Evolutionary conservation across 2,329 filamentous ascomycete species (phyloP), one percentile per base, ranked within the genome.

Genomic region (Colletotrichum cordylinicola): DNA sequence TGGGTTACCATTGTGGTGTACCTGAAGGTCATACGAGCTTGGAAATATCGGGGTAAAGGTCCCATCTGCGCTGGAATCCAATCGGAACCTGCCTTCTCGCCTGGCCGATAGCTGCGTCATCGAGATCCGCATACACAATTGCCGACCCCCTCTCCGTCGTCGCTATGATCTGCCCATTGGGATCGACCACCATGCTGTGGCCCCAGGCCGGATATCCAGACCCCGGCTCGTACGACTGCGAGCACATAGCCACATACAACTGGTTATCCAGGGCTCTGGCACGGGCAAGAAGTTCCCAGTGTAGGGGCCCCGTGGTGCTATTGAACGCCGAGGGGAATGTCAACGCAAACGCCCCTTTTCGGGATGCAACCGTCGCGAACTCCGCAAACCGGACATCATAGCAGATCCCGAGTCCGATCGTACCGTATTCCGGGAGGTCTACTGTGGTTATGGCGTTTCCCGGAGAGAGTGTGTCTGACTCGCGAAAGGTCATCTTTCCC

Each of bases 301-400:
- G 97, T 83, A 98, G 85, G 7, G 94, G 93, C 0, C 97, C 97
- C 0, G 97, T 99, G 0, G 96, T 98, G 75, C 94, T 89, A 85
- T 98, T 99, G 89, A 99, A 99, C 1, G 97, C 97, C n/a, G 96
- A 97, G 0, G 97, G 97, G 84, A 98, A 98, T 16, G 98, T 83
- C 70, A 98, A 91, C 58, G 95, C 89, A 84, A 98, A 99, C 71
- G 92, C 94, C 21, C 94, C 96, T 79, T 93, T 92, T 35, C 97
- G 90, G n/a, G 96, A 95, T 0, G 96, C 96, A 72, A 98, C 93
- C 82, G 92, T 97, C 2, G 95, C 96, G 10, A 98, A 89, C 86
- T 98, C 97, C 0, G 97, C 96, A 87, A 99, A 99, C 52, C 97
- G 95, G 70, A 98, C 92, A 85, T 99, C 97, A 87, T 99, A 99